Percentiles rank a stretch among this genome's conserved stretches.
Evolutionary conservation across 148 eudicot species (phyloP).

Genomic region (Oxyria digyna): DNA sequence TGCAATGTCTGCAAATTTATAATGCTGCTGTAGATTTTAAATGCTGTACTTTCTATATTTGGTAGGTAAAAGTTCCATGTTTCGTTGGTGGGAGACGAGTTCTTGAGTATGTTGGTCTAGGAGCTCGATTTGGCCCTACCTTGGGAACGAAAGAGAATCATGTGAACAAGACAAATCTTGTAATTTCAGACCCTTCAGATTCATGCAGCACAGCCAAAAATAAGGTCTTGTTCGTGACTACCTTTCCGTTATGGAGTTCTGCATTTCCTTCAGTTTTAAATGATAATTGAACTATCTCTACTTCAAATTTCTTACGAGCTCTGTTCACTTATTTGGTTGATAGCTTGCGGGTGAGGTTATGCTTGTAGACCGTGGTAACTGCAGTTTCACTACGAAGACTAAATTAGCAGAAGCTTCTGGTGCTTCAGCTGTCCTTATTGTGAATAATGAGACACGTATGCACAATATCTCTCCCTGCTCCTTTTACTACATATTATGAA

Average conservation of each 20-base stretch:
- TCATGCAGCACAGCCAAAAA: slow-evolving; percentile 78
- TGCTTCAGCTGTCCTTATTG: slow-evolving; percentile 80
- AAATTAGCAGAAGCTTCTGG: slow-evolving; percentile 88
- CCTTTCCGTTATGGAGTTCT: not conserved
- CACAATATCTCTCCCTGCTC: not conserved
- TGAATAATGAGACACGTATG: slow-evolving; percentile 72
- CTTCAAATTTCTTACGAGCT: slow-evolving; percentile 1
- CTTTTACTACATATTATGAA: not conserved
- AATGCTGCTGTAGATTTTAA: not conserved
- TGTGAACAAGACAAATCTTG: slow-evolving; percentile 61
- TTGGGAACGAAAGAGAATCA: slow-evolving; percentile 80
- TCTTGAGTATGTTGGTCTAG: slow-evolving; percentile 78
- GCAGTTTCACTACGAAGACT: slow-evolving; percentile 91
- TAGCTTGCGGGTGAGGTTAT: slow-evolving; percentile 92
- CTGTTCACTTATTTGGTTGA: not conserved
- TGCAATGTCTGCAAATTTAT: not conserved
- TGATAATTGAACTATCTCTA: not conserved
- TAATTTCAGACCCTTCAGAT: slow-evolving; percentile 87
- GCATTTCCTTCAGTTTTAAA: not conserved
- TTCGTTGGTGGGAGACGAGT: slow-evolving; percentile 55
- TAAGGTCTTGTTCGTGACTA: slow-evolving; percentile 37
- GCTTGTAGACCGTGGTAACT: slow-evolving; percentile 82
- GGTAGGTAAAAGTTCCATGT: slow-evolving; percentile 83
- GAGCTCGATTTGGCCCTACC: slow-evolving; percentile 95
- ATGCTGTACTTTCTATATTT: not conserved